Evolutionary conservation across 768 basidiomycete genomes (phyloP), one percentile per base, ranked within the genome.

Genomic region (Agaricus subrufescens): DNA sequence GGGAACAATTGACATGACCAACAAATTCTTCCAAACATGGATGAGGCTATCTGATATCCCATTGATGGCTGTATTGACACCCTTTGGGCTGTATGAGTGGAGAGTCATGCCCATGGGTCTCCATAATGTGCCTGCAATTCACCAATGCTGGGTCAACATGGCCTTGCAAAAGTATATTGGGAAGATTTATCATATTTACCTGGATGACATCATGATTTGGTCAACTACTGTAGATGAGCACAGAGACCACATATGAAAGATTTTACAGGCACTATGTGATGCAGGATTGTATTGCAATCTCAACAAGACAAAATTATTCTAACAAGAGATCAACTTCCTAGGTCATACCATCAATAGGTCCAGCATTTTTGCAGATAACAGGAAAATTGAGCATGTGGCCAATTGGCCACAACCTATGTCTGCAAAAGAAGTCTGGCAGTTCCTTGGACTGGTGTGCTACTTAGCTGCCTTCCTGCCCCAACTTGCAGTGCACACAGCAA

Each of bases 291-390:
- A 19, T 19, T 19, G 19, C 19, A 19, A 64, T 30, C 14, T 30
- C 0, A 50, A 58, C 43, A 69, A 67, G 31, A 58, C 38, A 0
- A 46, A 62, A 6, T 15, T 66, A 27, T 63, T 74, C 4, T 60
- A 58, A 0, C 7, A 45, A 0, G 60, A 67, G 31, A 31, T 72
- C 44, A 65, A 70, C n/a, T 54, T 73, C 12, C 62, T 74, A 46
- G 67, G 71, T 14, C 69, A 75, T 43, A 60, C 67, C 14, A 73
- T 75, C 57, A 61, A 71, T 1, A 64, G 69, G 38, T 62, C 69
- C 31, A 70, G 75, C 8, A 61, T 75, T 38, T 0, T 40, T 50
- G 2, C 58, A 1, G 56, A 60, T 47, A 15, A 34, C 14, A 29
- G 34, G 1, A 73, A 71, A 34, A 54, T 63, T 0, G 56, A 64